Percentiles rank a stretch among this genome's conserved stretches.
phyloP scores from a whole-genome alignment of 2,329 filamentous ascomycete genomes.

The Alternaria incomplexa region DNA sequence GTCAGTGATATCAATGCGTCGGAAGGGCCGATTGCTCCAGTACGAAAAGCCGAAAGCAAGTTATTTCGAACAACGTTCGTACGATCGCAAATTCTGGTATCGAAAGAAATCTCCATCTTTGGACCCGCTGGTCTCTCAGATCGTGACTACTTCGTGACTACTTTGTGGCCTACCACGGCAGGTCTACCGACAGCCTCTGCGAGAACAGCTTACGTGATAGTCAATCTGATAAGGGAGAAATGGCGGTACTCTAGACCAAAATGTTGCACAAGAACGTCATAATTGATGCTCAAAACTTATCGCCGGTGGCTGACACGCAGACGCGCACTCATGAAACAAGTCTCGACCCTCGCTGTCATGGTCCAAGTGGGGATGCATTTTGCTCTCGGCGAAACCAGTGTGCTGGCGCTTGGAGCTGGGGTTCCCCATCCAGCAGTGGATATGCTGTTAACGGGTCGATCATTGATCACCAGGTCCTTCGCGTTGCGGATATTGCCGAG shows the following conservation, averaged over 20 bases:
- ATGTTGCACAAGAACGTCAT: background rate
- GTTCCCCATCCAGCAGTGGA: constrained; percentile 15
- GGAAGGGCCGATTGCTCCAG: background rate
- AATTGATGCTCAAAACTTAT: background rate
- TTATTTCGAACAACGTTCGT: background rate
- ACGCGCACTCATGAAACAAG: background rate
- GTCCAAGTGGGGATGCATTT: constrained; percentile 1
- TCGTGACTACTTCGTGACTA: background rate
- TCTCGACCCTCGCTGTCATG: constrained; percentile 2
- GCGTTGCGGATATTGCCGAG: constrained; percentile 3
- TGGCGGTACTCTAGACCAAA: constrained; percentile 39
- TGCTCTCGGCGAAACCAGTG: constrained; percentile 3
- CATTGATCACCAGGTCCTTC: constrained; percentile 23
- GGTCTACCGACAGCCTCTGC: constrained; percentile 32
- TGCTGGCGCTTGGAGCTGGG: constrained; percentile 17
- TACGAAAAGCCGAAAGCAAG: constrained; percentile 1
- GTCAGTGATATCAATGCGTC: background rate
- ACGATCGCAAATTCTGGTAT: background rate
- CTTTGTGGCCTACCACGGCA: background rate
- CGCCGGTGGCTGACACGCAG: background rate
- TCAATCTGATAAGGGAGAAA: background rate
- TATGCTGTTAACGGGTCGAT: constrained; percentile 24
- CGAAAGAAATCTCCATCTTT: background rate
- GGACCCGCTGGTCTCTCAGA: background rate
- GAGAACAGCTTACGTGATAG: constrained; percentile 44